phyloP scores from a whole-genome alignment of 1,284 basidiomycete genomes.

The Microbotryomycetes sp. region DNA sequence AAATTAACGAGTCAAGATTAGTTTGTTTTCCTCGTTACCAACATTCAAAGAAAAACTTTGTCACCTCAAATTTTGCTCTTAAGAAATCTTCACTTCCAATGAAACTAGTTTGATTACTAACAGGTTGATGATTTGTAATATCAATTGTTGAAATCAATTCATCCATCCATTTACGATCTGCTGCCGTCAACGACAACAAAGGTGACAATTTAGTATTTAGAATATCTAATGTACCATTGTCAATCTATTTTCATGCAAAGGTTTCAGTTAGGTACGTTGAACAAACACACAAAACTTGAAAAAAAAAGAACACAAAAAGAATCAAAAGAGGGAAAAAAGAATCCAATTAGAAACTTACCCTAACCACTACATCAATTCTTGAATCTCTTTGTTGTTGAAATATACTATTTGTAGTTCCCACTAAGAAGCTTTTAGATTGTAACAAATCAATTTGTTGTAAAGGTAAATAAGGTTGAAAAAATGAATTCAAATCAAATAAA shows the following conservation, averaged over 20 bases:
- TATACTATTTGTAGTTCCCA: conserved; percentile 88
- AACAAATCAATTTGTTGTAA: conserved; percentile 91
- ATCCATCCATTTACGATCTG: conserved; percentile 95
- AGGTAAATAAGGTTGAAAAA: conserved; percentile 97
- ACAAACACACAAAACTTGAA: neutral
- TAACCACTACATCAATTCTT: conserved; percentile 76
- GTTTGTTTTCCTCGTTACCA: neutral
- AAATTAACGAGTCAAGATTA: conserved; percentile 46
- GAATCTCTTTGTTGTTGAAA: conserved; percentile 86
- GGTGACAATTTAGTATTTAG: conserved; percentile 72
- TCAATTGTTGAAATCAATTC: conserved; percentile 72
- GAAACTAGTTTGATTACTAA: conserved; percentile 62
- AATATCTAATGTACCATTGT: conserved; percentile 76
- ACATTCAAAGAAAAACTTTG: conserved; percentile 41
- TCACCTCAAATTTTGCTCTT: conserved; percentile 63
- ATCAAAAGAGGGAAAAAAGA: neutral
- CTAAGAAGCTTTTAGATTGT: conserved; percentile 71
- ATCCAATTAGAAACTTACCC: conserved; percentile 37
- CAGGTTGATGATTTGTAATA: conserved; percentile 58
- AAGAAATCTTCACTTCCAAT: conserved; percentile 90
- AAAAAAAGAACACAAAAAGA: neutral
- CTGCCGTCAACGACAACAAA: conserved; percentile 71
- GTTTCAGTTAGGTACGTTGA: neutral
- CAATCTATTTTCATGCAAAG: conserved; percentile 53
- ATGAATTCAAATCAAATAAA: conserved; percentile 61